These are phyloP conservation scores for Phytophthora macrochlamydospora DNA, from an alignment of 352 stramenopile species.

Conservation along the genomic window DNA sequence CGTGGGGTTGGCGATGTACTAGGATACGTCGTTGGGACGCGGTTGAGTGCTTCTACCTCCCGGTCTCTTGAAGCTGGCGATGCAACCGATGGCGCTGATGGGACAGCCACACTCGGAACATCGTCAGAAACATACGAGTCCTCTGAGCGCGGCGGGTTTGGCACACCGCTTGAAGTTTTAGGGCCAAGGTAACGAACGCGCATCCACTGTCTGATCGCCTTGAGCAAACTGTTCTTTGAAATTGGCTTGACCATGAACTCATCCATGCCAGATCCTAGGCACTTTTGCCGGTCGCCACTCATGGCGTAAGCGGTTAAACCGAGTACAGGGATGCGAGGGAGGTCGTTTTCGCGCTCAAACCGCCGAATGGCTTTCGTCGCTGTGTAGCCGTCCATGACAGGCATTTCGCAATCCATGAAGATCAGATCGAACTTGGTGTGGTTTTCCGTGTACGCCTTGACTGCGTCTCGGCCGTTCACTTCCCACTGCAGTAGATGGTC, in stretches of 20 bases:
- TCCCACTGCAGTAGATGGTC: constrained; percentile 76
- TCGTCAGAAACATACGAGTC: constrained; percentile 25
- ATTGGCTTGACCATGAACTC: constrained; percentile 86
- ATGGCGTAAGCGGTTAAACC: constrained; percentile 76
- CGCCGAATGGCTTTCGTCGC: constrained; percentile 67
- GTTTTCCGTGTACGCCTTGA: constrained; percentile 64
- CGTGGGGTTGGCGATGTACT: constrained; percentile 38
- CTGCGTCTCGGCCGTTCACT: constrained; percentile 66
- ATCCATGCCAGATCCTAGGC: constrained; percentile 68
- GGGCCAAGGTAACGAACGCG: constrained; percentile 53
- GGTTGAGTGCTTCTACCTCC: constrained; percentile 19
- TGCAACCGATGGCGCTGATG: constrained; percentile 1
- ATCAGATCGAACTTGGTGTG: constrained; percentile 63
- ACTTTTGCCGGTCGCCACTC: constrained; percentile 80
- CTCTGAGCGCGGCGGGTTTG: constrained; percentile 23
- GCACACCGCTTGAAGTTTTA: constrained; percentile 28
- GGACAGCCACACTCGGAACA: constrained; percentile 9
- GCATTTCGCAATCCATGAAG: constrained; percentile 88
- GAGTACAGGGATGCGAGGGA: constrained; percentile 69
- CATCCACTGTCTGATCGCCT: constrained; percentile 74
- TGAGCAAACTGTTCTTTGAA: constrained; percentile 64
- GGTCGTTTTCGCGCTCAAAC: constrained; percentile 64
- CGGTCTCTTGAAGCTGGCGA: constrained; percentile 25
- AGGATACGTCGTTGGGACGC: constrained; percentile 28
- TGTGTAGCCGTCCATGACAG: constrained; percentile 80